Evolutionary conservation across 192 early-diverging fungal species (phyloP).

Genomic region (Pilaira anomala): DNA sequence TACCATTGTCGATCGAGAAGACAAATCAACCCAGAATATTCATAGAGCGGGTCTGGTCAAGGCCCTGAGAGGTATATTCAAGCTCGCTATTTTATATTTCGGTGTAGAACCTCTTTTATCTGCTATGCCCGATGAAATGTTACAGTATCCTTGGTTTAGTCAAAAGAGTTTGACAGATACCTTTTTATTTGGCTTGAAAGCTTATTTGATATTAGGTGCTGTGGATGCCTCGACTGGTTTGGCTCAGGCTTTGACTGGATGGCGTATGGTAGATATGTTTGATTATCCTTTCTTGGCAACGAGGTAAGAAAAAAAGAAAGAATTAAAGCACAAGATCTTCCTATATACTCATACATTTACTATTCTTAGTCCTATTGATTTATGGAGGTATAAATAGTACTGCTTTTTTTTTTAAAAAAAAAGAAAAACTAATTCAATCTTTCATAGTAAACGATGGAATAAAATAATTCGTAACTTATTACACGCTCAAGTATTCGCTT

Average conservation of each 20-base stretch:
- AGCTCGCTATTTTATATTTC: neutral
- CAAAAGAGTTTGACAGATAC: neutral
- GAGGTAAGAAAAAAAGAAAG: neutral
- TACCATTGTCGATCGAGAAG: neutral
- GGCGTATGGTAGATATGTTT: conserved; percentile 17
- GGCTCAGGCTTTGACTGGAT: conserved; percentile 1
- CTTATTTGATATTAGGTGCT: conserved; percentile 9
- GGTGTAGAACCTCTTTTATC: neutral
- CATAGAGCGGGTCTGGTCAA: neutral
- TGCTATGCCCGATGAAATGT: neutral
- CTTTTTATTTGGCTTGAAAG: conserved; percentile 9
- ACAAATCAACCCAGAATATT: too few species aligned
- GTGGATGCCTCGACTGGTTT: neutral
- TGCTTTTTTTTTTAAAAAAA: neutral
- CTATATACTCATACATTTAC: too few species aligned
- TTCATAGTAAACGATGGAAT: conserved; percentile 13
- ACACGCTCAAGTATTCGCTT: neutral
- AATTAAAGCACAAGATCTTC: too few species aligned
- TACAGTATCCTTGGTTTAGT: conserved; percentile 2
- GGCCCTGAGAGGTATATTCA: neutral
- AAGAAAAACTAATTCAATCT: neutral
- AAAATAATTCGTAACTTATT: neutral
- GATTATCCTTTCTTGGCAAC: conserved; percentile 1
- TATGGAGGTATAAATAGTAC: conserved; percentile 1
- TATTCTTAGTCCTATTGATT: conserved; percentile 14